A percentile compares a stretch with the other conserved stretches of the same genome.
Conservation (phyloP, 352 stramenopile genomes). For the Phytopythium oedochilum region DNA sequence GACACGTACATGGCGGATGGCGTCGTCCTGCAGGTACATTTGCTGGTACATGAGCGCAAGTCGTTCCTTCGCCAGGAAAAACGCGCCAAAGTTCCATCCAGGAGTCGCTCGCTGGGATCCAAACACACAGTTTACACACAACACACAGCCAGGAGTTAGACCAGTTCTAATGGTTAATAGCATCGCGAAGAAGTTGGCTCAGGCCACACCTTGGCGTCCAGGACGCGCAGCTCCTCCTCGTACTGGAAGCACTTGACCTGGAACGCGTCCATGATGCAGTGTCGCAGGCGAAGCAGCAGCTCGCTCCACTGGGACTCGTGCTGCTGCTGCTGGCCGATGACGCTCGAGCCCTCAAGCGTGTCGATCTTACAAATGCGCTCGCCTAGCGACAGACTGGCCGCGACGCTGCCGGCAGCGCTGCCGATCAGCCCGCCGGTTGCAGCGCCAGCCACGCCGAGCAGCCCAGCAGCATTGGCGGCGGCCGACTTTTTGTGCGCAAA, state of each 20-base stretch:
- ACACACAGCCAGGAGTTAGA: too few species aligned
- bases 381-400: constrained; percentile 7
- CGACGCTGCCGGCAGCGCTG: constrained; percentile 1
- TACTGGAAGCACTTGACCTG: constrained; percentile 76
- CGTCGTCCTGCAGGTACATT: constrained; percentile 77
- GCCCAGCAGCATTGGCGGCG: constrained; percentile 2
- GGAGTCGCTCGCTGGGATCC: constrained; percentile 23
- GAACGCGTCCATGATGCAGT: constrained; percentile 84
- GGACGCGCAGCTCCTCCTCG: constrained; percentile 57
- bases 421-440: constrained; percentile 1
- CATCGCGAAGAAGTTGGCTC: background rate
- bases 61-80: constrained; percentile 75
- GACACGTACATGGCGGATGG: constrained; percentile 64
- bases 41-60: constrained; percentile 84
- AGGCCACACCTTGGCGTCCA: constrained; percentile 51
- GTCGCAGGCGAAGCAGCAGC: constrained; percentile 50
- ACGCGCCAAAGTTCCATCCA: constrained; percentile 75
- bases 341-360: constrained; percentile 63
- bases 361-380: constrained; percentile 86
- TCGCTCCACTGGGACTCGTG: constrained; percentile 81
- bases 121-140: background rate
- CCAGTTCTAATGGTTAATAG: background rate
- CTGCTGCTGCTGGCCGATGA: constrained; percentile 68
- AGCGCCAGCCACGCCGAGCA: background rate
- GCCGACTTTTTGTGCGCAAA: constrained; percentile 44